Evolutionary conservation across 2,329 filamentous ascomycete species (phyloP).

Genomic region (Pyricularia grisea): DNA sequence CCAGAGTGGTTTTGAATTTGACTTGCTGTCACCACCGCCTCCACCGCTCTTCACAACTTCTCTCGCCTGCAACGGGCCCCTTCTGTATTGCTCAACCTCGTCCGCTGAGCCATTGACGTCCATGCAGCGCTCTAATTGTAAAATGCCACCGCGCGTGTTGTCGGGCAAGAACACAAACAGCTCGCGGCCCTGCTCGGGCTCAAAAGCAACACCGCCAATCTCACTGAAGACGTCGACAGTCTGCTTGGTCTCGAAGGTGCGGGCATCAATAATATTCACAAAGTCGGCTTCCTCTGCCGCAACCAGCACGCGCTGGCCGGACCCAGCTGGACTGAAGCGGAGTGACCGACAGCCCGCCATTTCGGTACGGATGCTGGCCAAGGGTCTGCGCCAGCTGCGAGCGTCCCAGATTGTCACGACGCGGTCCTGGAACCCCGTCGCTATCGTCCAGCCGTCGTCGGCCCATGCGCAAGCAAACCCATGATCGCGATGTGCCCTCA

Average conservation of each 20-base stretch:
- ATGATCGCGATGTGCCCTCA: conserved; percentile 58
- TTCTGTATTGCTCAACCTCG: conserved; percentile 14
- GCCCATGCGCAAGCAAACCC: conserved; percentile 76
- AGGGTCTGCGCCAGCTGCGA: conserved; percentile 51
- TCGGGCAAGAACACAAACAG: conserved; percentile 63
- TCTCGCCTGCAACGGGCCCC: neutral
- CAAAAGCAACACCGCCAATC: conserved; percentile 57
- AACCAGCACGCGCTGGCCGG: conserved; percentile 56
- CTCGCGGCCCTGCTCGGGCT: conserved; percentile 53
- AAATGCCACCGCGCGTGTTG: conserved; percentile 52
- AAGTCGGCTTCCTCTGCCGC: conserved; percentile 70
- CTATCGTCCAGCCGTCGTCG: conserved; percentile 65
- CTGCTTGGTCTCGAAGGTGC: conserved; percentile 56
- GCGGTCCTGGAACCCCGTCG: conserved; percentile 69
- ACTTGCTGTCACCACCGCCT: neutral
- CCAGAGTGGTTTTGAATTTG: neutral
- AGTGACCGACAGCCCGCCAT: conserved; percentile 62
- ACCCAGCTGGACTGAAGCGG: conserved; percentile 62
- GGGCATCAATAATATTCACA: conserved; percentile 60
- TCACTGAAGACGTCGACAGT: conserved; percentile 67
- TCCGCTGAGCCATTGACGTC: conserved; percentile 16
- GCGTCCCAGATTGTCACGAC: conserved; percentile 69
- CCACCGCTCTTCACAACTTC: neutral
- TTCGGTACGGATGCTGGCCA: conserved; percentile 50
- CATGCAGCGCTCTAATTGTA: conserved; percentile 46